A percentile compares a stretch with the other conserved stretches of the same genome.
These are phyloP conservation scores for Pleurotus giganteus DNA, from an alignment of 768 basidiomycete genomes.

Conservation along the genomic window DNA sequence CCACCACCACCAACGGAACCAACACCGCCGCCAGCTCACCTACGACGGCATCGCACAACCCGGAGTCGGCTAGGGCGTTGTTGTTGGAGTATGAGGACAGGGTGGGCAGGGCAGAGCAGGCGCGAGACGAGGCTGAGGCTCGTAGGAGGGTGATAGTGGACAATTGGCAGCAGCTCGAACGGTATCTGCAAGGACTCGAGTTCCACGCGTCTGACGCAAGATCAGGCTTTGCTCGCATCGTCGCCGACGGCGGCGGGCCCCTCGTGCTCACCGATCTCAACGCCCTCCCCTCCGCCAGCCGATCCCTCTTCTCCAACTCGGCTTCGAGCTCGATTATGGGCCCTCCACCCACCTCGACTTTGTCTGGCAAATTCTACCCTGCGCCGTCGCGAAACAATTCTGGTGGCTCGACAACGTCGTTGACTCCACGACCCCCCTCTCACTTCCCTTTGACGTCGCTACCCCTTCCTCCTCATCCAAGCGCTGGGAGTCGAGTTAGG, in stretches of 20 bases:
- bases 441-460: conserved; percentile 30
- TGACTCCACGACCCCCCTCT: not conserved
- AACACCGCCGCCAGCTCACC: conserved; percentile 18
- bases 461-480: conserved; percentile 41
- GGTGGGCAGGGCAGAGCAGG: conserved; percentile 45
- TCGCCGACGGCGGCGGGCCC: conserved; percentile 42
- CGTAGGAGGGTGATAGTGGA: conserved; percentile 42
- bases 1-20: conserved; percentile 14
- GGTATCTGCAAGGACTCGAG: conserved; percentile 45
- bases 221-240: conserved; percentile 40
- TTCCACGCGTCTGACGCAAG: conserved; percentile 48
- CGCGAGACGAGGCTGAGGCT: conserved; percentile 54
- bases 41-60: conserved; percentile 18
- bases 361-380: conserved; percentile 5
- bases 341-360: conserved; percentile 12
- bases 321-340: conserved; percentile 3
- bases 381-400: conserved; percentile 4
- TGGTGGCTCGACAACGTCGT: conserved; percentile 18
- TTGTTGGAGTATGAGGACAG: conserved; percentile 49
- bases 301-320: conserved; percentile 1
- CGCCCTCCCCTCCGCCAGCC: conserved; percentile 21
- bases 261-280: conserved; percentile 37
- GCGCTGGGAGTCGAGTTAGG: conserved; percentile 30
- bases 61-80: conserved; percentile 12
- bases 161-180: conserved; percentile 49